Evolutionary conservation across 495 filamentous ascomycete genomes (phyloP), one percentile per base, ranked within the genome.

Genomic region (Echria macrotheca): DNA sequence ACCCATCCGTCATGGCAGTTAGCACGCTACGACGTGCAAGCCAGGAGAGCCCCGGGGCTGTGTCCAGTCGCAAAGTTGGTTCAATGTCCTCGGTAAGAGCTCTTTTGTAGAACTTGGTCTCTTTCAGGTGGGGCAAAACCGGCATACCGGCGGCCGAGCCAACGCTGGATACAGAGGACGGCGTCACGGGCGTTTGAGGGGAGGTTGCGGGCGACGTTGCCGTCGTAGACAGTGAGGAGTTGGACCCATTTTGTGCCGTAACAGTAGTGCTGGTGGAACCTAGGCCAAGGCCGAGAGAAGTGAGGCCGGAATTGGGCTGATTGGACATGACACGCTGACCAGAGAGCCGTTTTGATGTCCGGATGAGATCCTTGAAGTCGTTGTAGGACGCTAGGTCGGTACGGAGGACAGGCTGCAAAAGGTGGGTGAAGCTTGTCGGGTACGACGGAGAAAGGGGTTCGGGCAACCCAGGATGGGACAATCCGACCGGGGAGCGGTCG

Each of bases 71-170:
- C 15, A 98, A 68, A 0, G 93, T 95, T 2, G 93, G 93, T 67
- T 98, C 93, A 45, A 98, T 86, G 66, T 97, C 93, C 64, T 98
- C 93, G 44, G 79, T 72, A 10, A 96, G 66, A 5, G 77, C 80
- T 17, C 93, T 81, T 66, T 98, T 98, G 68, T 90, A 98, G 64
- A 96, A 97, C 52, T 84, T 86, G 3, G 85, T 89, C 46, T 96
- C 93, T 58, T 95, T 95, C 36, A 98, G 68, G 2, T 63, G 56
- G 10, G 68, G 70, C 14, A 73, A 54, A 8, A 56, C 44, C 1
- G 56, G 49, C 5, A 58, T 54, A 9, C 60, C 41, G 11, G 52
- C 41, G 4, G 56, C 55, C 3, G 75, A 76, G 17, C 56, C 58
- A 7, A 57, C 58, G 54, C 75, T 75, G 43, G 67, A 53, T 21